These are phyloP conservation scores for Paraconiothyrium brasiliense DNA, from an alignment of 2,329 filamentous ascomycete species.

Conservation along the genomic window DNA sequence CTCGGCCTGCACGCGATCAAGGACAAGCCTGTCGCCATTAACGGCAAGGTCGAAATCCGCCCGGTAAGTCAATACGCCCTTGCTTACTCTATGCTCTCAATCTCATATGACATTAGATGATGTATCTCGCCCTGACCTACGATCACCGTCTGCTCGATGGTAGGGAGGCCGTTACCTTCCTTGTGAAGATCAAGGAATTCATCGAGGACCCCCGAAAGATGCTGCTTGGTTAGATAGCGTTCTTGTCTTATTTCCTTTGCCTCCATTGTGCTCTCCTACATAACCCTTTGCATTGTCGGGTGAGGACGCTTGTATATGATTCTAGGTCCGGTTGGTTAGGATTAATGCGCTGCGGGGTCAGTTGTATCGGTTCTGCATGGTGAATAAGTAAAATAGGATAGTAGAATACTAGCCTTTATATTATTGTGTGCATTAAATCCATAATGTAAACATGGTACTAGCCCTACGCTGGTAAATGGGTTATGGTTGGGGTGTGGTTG, in stretches of 20 bases:
- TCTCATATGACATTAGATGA: conserved; percentile 69
- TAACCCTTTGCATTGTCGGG: conserved; percentile 5
- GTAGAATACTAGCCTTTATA: not conserved
- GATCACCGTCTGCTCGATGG: conserved; percentile 96
- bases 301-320: conserved; percentile 7
- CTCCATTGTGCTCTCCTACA: not conserved
- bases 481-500: too few relatives aligned
- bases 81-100: not conserved
- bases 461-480: too few relatives aligned
- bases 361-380: not conserved
- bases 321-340: not conserved
- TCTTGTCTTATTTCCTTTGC: not conserved
- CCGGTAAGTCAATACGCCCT: conserved; percentile 62
- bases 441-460: not conserved
- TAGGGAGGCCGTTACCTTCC: conserved; percentile 92
- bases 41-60: conserved; percentile 93
- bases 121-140: conserved; percentile 98
- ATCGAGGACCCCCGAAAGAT: conserved; percentile 95
- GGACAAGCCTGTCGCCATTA: conserved; percentile 86
- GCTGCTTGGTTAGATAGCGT: conserved; percentile 65
- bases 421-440: not conserved
- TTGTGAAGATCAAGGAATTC: conserved; percentile 96
- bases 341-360: conserved; percentile 12
- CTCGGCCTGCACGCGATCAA: conserved; percentile 96
- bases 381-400: conserved; percentile 7